These are phyloP conservation scores for Scolecobasidium constrictum DNA, from an alignment of 2,329 filamentous ascomycete genomes.

Conservation along the genomic window DNA sequence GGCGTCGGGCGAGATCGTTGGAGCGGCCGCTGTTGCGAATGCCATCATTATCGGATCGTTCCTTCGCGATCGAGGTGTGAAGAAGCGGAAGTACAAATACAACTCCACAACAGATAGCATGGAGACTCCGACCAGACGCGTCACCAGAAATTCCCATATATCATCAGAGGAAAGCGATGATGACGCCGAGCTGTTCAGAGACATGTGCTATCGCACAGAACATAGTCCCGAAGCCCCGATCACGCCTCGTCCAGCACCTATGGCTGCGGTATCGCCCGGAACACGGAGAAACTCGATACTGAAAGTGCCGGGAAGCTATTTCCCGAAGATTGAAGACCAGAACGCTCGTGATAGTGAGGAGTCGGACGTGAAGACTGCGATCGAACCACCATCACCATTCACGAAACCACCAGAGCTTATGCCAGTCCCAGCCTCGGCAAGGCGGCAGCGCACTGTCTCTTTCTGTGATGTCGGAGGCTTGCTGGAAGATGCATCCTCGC, in stretches of 20 bases:
- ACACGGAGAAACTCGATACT: conserved; percentile 15
- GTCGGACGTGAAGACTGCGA: conserved; percentile 15
- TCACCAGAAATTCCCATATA: conserved; percentile 47
- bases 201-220: conserved; percentile 59
- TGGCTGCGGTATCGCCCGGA: not conserved
- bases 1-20: conserved; percentile 82
- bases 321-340: conserved; percentile 17
- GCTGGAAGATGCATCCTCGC: conserved; percentile 39
- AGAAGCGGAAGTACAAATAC: conserved; percentile 68
- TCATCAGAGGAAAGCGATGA: conserved; percentile 57
- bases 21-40: conserved; percentile 79
- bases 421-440: conserved; percentile 26
- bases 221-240: conserved; percentile 36
- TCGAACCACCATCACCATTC: conserved; percentile 24
- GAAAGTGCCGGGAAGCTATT: conserved; percentile 18
- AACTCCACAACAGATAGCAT: conserved; percentile 40
- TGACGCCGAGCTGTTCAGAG: conserved; percentile 80
- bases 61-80: conserved; percentile 77
- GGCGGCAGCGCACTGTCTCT: conserved; percentile 50
- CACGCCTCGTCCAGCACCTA: conserved; percentile 27
- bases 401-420: conserved; percentile 28
- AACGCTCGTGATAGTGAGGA: conserved; percentile 16
- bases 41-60: conserved; percentile 86
- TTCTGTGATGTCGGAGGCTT: conserved; percentile 82
- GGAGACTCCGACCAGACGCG: conserved; percentile 44